Evolutionary conservation across 2,329 filamentous ascomycete species (phyloP), one percentile per base, ranked within the genome.

Genomic region (Hypoxylon sp.): DNA sequence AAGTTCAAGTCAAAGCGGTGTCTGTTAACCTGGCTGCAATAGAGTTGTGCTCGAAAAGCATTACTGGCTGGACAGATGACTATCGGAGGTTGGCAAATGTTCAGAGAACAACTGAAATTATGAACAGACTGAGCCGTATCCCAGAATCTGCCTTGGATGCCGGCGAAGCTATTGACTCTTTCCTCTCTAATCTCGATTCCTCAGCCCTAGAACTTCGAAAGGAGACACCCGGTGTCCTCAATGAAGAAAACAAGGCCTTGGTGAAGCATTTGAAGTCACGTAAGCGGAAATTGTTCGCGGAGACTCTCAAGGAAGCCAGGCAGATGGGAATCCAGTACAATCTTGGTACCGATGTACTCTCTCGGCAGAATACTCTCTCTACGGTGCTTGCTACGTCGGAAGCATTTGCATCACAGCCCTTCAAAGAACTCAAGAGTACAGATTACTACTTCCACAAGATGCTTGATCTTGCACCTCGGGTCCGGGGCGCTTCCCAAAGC

Each of bases 251-350:
- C 79, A 95, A 94, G 76, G 87, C 90, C 10, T 79, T 87, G 14
- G 89, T 98, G 67, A 94, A 97, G 79, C 93, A 98, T 78, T 88
- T 98, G 72, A 98, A 98, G 83, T 90, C 89, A 2, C 88, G 93
- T 74, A 99, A 99, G 81, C 89, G 93, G 46, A 94, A 94, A 73
- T 86, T 98, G 13, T 96, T 97, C 74, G 92, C 93, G 0, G 95
- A 98, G 73, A 94, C 92, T 0, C 82, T 99, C 69, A 94, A 93
- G 75, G 88, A 90, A 21, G 82, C 98, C 28, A 89, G 93, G 36
- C 88, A 91, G 63, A 98, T 99, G 95, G 96, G 96, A 3, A 88
- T 99, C 73, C 91, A 91, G 73, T 89, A 90, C 57, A 98, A 97
- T 76, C 84, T 97, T 14, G 89, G 91, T 70, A 90, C 89, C 13